Evolutionary conservation across 2,329 filamentous ascomycete species (phyloP).

Genomic region (Teratosphaeria zuluensis): DNA sequence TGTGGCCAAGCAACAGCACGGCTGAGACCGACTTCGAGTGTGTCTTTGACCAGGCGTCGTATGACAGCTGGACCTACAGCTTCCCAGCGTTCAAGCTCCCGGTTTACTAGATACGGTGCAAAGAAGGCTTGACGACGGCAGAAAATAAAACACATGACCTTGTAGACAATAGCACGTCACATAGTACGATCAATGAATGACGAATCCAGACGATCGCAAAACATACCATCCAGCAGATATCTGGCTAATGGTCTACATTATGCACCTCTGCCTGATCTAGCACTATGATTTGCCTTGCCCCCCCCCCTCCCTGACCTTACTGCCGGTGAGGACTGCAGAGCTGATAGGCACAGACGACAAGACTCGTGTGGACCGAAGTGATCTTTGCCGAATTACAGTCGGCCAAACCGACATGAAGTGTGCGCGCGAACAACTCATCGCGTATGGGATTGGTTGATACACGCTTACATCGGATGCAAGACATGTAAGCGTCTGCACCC

Average conservation of each 20-base stretch:
- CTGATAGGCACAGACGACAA: too few relatives aligned
- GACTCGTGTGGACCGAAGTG: too few relatives aligned
- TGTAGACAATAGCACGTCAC: neutral
- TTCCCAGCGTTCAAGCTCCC: neutral
- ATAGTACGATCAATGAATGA: neutral
- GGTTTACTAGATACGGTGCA: neutral
- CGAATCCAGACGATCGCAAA: neutral
- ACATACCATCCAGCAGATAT: neutral
- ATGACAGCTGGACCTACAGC: neutral
- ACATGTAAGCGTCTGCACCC: neutral
- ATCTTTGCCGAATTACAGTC: too few relatives aligned
- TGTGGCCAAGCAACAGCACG: neutral
- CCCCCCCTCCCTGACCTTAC: too few relatives aligned
- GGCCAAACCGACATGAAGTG: too few relatives aligned
- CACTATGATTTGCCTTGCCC: too few relatives aligned
- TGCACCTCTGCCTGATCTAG: too few relatives aligned
- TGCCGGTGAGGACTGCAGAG: too few relatives aligned
- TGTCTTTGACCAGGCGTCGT: neutral
- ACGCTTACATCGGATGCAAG: neutral
- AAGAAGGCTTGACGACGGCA: neutral
- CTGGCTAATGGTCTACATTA: too few relatives aligned
- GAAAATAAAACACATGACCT: neutral
- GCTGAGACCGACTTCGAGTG: slow-evolving; percentile 15
- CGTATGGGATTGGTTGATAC: too few relatives aligned
- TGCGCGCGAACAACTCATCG: too few relatives aligned